Evolutionary conservation across 2,329 filamentous ascomycete species (phyloP), one percentile per base, ranked within the genome.

Genomic region (Botryotinia calthae): DNA sequence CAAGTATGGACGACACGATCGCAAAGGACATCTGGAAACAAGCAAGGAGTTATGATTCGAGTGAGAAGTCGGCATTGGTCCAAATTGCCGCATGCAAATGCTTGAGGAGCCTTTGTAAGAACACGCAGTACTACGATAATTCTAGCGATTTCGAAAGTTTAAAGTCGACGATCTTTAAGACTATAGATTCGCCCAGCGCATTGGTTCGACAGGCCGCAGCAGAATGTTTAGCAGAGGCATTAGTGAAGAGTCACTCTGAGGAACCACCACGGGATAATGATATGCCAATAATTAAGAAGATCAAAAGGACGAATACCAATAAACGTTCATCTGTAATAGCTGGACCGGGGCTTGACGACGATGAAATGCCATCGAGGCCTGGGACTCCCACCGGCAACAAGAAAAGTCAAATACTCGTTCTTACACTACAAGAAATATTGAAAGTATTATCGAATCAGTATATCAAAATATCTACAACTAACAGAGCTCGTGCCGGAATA

Each of bases 1-100:
- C 86, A 8, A 94, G 93, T 74, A 86, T 95, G 78, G 96, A 99
- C 78, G 96, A 99, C 82, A 86, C 85, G 71, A 86, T 95, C 54
- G 93, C 93, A n/a, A 90, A 94, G 79, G 95, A 98, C 81, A 89
- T 97, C 25, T 98, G 94, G 94, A 99, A 98, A 82, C 93, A 95
- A 81, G 91, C 90, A 40, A 90, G 96, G 75, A 93, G 87, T 81
- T 87, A 92, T 77, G 92, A 92, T 42, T 87, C 90, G 0, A 87
- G 86, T 74, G 97, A 99, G 82, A 98, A 96, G 82, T 93, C 94
- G 6, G 86, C 90, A 4, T 86, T 97, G 48, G 94, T 95, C 12
- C 89, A 97, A 80, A 87, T 91, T 25, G 88, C 90, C 72, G 92
- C 93, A 14, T 97, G 93, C 79, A 90, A 90, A 76, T 97, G 93